A percentile compares a stretch with the other conserved stretches of the same genome.
Conservation (phyloP, 495 filamentous ascomycete species). For the Letharia lupina region DNA sequence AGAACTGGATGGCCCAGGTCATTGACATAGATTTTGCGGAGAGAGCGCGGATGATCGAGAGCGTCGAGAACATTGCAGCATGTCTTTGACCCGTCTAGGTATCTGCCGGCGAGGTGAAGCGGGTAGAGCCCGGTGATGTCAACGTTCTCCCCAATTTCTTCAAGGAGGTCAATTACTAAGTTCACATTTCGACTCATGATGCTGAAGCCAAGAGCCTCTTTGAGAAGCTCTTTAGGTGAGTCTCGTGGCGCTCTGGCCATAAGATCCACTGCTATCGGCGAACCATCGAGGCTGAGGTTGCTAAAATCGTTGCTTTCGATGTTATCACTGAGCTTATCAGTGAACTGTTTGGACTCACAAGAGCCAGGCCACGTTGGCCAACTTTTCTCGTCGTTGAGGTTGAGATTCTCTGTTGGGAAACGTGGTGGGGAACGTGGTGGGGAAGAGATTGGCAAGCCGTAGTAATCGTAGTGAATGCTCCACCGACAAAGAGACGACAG, state of each 20-base stretch:
- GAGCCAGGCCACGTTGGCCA: slow-evolving; percentile 27
- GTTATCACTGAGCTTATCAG: slow-evolving; percentile 23
- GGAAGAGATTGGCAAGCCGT: slow-evolving; percentile 10
- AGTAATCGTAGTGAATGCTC: slow-evolving; percentile 25
- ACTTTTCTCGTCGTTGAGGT: slow-evolving; percentile 27
- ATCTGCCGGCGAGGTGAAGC: slow-evolving; percentile 34
- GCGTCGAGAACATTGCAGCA: slow-evolving; percentile 32
- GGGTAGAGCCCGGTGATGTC: slow-evolving; percentile 27
- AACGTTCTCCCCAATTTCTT: slow-evolving; percentile 10
- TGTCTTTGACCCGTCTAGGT: slow-evolving; percentile 32
- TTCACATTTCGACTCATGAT: slow-evolving; percentile 34
- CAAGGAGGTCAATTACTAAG: slow-evolving; percentile 13
- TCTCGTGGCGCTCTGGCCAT: slow-evolving; percentile 25
- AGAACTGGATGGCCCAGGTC: slow-evolving; percentile 36
- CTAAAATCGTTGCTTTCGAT: slow-evolving; percentile 33
- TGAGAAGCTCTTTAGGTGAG: slow-evolving; percentile 26
- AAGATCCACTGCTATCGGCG: slow-evolving; percentile 28
- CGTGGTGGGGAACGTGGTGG: slow-evolving; percentile 4
- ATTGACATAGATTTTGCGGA: slow-evolving; percentile 28
- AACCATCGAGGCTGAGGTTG: slow-evolving; percentile 17
- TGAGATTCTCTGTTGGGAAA: slow-evolving; percentile 3
- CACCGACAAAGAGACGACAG: slow-evolving; percentile 28
- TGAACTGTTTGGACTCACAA: slow-evolving; percentile 9
- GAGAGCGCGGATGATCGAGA: slow-evolving; percentile 16
- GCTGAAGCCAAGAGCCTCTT: slow-evolving; percentile 34